Percentiles rank a stretch among this genome's conserved stretches.
Conservation (phyloP, 495 filamentous ascomycete species). For the Hypoxylon lenormandii region DNA sequence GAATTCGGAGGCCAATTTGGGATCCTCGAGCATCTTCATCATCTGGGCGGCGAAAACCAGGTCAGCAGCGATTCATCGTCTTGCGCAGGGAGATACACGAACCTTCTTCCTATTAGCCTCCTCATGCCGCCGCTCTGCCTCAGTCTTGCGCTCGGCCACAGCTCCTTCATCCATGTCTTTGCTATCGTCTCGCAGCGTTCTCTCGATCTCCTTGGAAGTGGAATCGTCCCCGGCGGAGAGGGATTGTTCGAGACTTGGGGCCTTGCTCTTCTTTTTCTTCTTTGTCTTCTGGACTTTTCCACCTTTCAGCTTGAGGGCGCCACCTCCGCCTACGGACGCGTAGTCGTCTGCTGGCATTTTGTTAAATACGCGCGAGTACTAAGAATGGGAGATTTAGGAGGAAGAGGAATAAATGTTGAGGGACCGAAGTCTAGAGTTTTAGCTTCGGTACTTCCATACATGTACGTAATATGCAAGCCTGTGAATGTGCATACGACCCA, state of each 20-base stretch:
- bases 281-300: constrained; percentile 71
- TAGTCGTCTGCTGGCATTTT: constrained; percentile 77
- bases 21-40: constrained; percentile 70
- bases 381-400: not conserved
- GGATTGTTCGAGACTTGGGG: constrained; percentile 53
- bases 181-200: constrained; percentile 22
- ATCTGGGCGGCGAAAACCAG: constrained; percentile 71
- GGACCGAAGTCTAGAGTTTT: not conserved
- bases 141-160: constrained; percentile 72
- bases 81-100: constrained; percentile 50
- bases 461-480: too few species aligned
- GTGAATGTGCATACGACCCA: too few species aligned
- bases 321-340: constrained; percentile 69
- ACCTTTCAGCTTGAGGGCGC: constrained; percentile 85
- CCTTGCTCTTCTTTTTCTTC: constrained; percentile 68
- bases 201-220: constrained; percentile 26
- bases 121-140: constrained; percentile 82
- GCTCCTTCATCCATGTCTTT: constrained; percentile 43
- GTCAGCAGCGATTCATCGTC: constrained; percentile 18
- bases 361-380: constrained; percentile 1
- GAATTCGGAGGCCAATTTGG: constrained; percentile 69
- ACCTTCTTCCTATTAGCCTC: constrained; percentile 84
- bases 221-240: constrained; percentile 44
- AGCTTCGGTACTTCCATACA: too few species aligned
- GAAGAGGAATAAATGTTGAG: not conserved